Conservation (phyloP, 768 basidiomycete species). For the Rossbeevera mucosa region DNA sequence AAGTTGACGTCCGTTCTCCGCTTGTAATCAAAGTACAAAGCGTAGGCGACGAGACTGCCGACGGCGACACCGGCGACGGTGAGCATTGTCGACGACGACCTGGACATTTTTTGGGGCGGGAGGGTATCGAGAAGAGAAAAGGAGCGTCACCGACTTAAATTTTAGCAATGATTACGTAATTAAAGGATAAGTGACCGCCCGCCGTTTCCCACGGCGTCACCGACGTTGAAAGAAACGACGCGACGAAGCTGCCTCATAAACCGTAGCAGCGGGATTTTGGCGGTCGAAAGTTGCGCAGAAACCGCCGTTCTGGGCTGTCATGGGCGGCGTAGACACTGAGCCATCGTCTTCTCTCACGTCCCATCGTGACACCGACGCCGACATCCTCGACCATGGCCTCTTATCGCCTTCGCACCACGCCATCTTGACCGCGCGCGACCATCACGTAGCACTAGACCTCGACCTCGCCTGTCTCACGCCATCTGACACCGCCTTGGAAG, state of each 20-base stretch:
- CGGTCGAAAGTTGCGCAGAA: conserved; percentile 17
- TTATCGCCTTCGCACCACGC: conserved; percentile 31
- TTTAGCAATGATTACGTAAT: conserved; percentile 21
- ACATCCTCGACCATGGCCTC: conserved; percentile 32
- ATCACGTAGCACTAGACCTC: conserved; percentile 29
- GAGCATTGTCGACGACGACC: conserved; percentile 38
- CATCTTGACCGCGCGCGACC: conserved; percentile 27
- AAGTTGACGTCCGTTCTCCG: conserved; percentile 84
- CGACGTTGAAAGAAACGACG: conserved; percentile 22
- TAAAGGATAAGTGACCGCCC: conserved; percentile 7
- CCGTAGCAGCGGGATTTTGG: conserved; percentile 20
- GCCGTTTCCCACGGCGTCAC: conserved; percentile 19
- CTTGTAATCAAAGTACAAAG: conserved; percentile 91
- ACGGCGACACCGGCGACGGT: conserved; percentile 45
- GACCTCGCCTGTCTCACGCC: conserved; percentile 26
- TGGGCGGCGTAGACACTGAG: conserved; percentile 42
- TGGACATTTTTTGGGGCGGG: conserved; percentile 20
- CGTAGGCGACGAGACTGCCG: conserved; percentile 68
- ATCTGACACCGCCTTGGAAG: conserved; percentile 25
- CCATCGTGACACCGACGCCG: conserved; percentile 25
- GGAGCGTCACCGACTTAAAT: background rate
- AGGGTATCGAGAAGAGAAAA: conserved; percentile 1
- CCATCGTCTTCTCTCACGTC: conserved; percentile 28
- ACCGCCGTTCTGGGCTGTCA: conserved; percentile 29
- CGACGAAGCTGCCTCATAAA: conserved; percentile 17